Evolutionary conservation across 352 stramenopile species (phyloP).

Genomic region (Phytophthora nicotianae): DNA sequence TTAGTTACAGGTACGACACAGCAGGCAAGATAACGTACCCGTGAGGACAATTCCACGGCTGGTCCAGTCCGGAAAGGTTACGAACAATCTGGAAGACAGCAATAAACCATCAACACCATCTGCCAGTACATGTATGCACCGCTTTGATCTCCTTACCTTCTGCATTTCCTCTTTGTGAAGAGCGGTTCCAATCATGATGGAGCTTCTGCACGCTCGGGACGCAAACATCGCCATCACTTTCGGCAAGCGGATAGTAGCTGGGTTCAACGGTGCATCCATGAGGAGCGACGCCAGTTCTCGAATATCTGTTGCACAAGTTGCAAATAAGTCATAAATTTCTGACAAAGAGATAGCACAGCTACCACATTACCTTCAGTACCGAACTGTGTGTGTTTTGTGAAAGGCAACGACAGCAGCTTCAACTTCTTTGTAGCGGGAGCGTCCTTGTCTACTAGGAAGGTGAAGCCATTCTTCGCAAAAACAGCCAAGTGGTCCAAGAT

Average conservation of each 20-base stretch:
- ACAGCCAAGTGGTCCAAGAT: conserved; percentile 94
- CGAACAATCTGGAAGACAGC: conserved; percentile 70
- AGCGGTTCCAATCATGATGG: conserved; percentile 97
- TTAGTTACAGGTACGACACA: neutral
- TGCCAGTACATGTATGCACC: neutral
- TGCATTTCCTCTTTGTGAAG: conserved; percentile 93
- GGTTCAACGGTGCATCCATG: conserved; percentile 60
- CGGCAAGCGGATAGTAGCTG: conserved; percentile 81
- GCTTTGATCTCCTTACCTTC: conserved; percentile 52
- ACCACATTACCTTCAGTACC: conserved; percentile 61
- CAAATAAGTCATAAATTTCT: neutral
- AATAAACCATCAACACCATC: neutral
- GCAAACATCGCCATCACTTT: conserved; percentile 98
- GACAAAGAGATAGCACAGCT: neutral
- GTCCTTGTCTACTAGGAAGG: conserved; percentile 57
- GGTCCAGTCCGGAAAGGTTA: conserved; percentile 90
- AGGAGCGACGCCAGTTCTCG: conserved; percentile 88
- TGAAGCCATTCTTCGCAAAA: conserved; percentile 97
- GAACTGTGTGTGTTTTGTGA: conserved; percentile 89
- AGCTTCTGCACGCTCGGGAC: conserved; percentile 92
- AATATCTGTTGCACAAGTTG: conserved; percentile 61
- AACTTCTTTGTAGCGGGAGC: conserved; percentile 63
- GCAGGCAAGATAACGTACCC: conserved; percentile 47
- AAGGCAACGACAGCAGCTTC: conserved; percentile 82
- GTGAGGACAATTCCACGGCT: conserved; percentile 97